phyloP scores from a whole-genome alignment of 2,329 filamentous ascomycete genomes.

The Pseudogymnoascus destructans region DNA sequence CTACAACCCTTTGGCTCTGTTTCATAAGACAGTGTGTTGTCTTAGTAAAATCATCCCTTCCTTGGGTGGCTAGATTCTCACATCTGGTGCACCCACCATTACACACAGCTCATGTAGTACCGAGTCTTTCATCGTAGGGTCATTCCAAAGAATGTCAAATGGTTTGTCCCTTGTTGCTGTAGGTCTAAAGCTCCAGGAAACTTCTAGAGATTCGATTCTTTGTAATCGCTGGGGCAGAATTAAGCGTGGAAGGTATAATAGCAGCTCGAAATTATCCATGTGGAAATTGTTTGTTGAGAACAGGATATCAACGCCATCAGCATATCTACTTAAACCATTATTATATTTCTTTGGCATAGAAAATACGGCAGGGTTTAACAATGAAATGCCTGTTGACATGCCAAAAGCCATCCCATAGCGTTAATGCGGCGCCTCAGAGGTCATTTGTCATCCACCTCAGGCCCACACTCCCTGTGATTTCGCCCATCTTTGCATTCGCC shows the following conservation, averaged over 20 bases:
- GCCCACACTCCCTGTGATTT: not conserved
- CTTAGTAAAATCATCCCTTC: no score
- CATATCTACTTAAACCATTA: not conserved
- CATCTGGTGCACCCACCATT: no score
- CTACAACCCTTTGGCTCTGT: no score
- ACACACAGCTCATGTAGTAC: not conserved
- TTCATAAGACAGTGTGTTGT: no score
- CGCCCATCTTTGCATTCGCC: not conserved
- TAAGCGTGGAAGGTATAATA: not conserved
- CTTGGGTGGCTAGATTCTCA: no score
- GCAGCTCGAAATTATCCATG: not conserved
- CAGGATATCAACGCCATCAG: not conserved
- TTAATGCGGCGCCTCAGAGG: not conserved
- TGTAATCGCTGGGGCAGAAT: not conserved
- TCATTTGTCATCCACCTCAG: not conserved
- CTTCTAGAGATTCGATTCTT: not conserved
- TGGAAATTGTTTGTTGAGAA: not conserved
- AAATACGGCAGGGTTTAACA: not conserved
- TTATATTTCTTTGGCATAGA: not conserved
- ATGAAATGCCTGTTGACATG: not conserved
- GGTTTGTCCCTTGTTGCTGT: not conserved
- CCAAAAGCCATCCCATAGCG: constrained; percentile 1
- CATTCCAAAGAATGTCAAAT: not conserved
- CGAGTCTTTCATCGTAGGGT: not conserved
- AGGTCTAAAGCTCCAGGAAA: not conserved